Conservation (phyloP, 331 rosid genomes). For the Rhamnella rubrinervis region DNA sequence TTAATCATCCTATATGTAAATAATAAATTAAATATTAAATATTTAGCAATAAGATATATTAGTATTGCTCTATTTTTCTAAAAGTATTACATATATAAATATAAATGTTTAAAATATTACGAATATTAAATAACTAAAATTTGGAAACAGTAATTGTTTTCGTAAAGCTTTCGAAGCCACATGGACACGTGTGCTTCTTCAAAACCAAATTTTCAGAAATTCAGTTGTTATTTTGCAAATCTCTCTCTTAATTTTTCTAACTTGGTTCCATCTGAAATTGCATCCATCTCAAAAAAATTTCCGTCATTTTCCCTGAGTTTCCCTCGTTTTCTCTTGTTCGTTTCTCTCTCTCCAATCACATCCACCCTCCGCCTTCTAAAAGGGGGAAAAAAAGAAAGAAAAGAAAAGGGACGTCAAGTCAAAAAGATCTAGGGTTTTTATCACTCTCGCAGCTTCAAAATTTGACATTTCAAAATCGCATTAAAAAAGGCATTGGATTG, state of each 20-base stretch:
- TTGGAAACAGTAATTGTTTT: too few species aligned
- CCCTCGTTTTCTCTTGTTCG: not conserved
- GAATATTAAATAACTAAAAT: too few species aligned
- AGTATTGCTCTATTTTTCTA: too few species aligned
- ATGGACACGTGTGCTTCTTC: conserved; percentile 26
- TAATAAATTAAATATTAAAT: too few species aligned
- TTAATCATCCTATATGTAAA: too few species aligned
- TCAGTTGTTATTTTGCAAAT: conserved; percentile 18
- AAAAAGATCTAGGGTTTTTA: conserved; percentile 66
- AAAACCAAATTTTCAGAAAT: conserved; percentile 19
- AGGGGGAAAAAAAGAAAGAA: not conserved
- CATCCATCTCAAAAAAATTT: conserved; percentile 24
- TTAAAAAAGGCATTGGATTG: conserved; percentile 6
- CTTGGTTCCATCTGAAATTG: conserved; percentile 26
- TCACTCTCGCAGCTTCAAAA: conserved; percentile 29
- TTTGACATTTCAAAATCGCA: conserved; percentile 3
- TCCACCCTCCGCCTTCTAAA: conserved; percentile 16
- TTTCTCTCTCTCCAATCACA: conserved; percentile 22
- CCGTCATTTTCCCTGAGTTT: conserved; percentile 20
- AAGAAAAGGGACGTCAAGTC: conserved; percentile 6
- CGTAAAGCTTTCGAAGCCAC: not conserved
- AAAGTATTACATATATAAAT: too few species aligned
- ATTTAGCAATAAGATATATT: too few species aligned
- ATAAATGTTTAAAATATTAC: too few species aligned
- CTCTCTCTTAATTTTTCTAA: conserved; percentile 24